A percentile compares a stretch with the other conserved stretches of the same genome.
phyloP scores from a whole-genome alignment of 495 filamentous ascomycete genomes.

The Clohesyomyces aquaticus region DNA sequence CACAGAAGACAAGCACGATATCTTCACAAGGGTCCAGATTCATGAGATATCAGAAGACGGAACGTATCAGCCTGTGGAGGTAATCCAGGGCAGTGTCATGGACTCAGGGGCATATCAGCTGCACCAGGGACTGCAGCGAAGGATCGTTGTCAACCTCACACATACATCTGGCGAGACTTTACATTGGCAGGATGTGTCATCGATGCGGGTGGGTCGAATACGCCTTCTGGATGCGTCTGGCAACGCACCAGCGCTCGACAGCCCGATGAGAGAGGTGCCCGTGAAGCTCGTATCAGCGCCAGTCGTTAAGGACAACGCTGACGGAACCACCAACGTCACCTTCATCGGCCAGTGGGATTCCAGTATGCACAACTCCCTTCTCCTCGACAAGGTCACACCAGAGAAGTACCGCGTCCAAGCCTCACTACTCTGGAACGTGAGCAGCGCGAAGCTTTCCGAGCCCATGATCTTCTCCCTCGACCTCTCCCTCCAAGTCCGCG shows the following conservation, averaged over 20 bases:
- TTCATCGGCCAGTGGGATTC: conserved; percentile 95
- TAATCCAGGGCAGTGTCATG: conserved; percentile 77
- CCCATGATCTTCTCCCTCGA: conserved; percentile 85
- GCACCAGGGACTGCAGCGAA: conserved; percentile 91
- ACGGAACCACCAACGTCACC: conserved; percentile 88
- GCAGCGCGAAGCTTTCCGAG: conserved; percentile 73
- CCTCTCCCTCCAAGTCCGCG: conserved; percentile 77
- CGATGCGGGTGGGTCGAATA: conserved; percentile 76
- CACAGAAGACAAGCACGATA: conserved; percentile 88
- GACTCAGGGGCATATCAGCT: conserved; percentile 90
- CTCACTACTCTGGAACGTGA: conserved; percentile 79
- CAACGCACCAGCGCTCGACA: conserved; percentile 77
- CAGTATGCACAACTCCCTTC: conserved; percentile 82
- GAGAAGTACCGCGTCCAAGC: conserved; percentile 92
- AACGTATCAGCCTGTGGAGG: conserved; percentile 89
- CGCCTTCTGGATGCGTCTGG: conserved; percentile 81
- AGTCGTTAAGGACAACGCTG: conserved; percentile 75
- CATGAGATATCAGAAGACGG: conserved; percentile 89
- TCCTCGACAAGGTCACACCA: conserved; percentile 85
- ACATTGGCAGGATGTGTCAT: conserved; percentile 79
- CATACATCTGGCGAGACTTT: conserved; percentile 87
- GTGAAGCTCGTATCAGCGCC: conserved; percentile 78
- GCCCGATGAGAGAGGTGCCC: conserved; percentile 70
- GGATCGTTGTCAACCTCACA: conserved; percentile 80
- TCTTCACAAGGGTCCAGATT: conserved; percentile 84